phyloP scores from a whole-genome alignment of 805 yeast genomes.

The Candida golubevii region DNA sequence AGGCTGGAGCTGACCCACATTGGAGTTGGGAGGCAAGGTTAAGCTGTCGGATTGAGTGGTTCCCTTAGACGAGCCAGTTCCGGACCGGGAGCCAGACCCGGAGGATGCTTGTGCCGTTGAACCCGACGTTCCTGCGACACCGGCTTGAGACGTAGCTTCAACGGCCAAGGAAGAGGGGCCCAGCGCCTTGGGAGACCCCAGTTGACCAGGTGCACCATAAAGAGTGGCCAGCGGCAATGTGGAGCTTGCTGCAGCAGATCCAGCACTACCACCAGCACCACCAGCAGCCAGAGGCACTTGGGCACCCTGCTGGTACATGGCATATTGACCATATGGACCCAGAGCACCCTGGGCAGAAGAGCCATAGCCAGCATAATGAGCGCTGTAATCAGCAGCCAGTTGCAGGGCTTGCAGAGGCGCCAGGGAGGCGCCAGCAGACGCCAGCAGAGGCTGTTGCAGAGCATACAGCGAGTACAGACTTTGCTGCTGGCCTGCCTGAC shows the following conservation, averaged over 20 bases:
- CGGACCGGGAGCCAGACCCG: background rate
- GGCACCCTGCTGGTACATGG: constrained; percentile 15
- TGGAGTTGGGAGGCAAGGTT: constrained; percentile 19
- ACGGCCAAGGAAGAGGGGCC: background rate
- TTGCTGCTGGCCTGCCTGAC: background rate
- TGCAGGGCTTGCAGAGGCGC: constrained; percentile 9
- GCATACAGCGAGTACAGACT: constrained; percentile 5
- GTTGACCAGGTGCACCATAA: constrained; percentile 10
- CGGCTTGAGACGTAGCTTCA: constrained; percentile 4
- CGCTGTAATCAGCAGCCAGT: constrained; percentile 11
- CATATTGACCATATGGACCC: constrained; percentile 16
- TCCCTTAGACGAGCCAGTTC: background rate
- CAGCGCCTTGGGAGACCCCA: constrained; percentile 1
- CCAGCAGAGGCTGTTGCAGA: constrained; percentile 1
- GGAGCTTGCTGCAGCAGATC: constrained; percentile 5
- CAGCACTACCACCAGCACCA: constrained; percentile 1
- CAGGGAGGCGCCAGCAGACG: background rate
- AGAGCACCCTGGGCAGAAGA: constrained; percentile 5
- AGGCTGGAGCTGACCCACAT: constrained; percentile 44
- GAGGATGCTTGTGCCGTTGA: constrained; percentile 4
- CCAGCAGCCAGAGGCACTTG: constrained; percentile 9
- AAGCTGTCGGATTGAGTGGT: constrained; percentile 21
- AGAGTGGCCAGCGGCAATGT: constrained; percentile 14
- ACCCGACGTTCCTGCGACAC: constrained; percentile 16
- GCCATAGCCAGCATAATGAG: constrained; percentile 16